phyloP scores from a whole-genome alignment of 1,284 basidiomycete species.

The Athelia sp. region DNA sequence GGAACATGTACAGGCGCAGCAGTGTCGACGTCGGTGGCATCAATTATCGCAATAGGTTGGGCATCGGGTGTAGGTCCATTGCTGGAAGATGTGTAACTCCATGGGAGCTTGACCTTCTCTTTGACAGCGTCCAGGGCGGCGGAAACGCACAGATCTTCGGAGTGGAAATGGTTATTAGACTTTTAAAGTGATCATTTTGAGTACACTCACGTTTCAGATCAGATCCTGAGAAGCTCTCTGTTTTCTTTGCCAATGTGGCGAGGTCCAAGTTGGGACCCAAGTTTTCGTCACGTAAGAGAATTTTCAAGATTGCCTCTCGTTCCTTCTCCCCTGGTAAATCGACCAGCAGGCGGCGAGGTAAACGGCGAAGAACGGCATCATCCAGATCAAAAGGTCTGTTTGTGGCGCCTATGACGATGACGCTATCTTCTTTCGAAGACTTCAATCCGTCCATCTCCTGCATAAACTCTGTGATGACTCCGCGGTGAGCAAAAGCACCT shows the following conservation, averaged over 20 bases:
- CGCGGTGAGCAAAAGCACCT: constrained; percentile 78
- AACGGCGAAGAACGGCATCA: constrained; percentile 78
- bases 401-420: constrained; percentile 94
- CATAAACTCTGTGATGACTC: constrained; percentile 93
- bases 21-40: not conserved
- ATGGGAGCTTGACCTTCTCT: constrained; percentile 75
- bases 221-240: constrained; percentile 88
- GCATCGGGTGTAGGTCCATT: not conserved
- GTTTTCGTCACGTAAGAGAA: constrained; percentile 74
- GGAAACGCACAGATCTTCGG: constrained; percentile 80
- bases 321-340: constrained; percentile 83
- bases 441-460: constrained; percentile 97
- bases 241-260: constrained; percentile 61
- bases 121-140: constrained; percentile 88
- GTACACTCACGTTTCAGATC: constrained; percentile 78
- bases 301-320: constrained; percentile 80
- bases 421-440: constrained; percentile 72
- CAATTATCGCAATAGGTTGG: not conserved
- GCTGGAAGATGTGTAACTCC: constrained; percentile 33
- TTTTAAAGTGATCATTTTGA: no score
- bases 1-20: not conserved
- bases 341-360: constrained; percentile 80
- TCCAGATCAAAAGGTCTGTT: constrained; percentile 86
- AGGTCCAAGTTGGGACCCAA: constrained; percentile 69
- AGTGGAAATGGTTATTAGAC: constrained; percentile 12